These are phyloP conservation scores for Dictyostelium intermedium DNA, from an alignment of 78 protist genomes.

Conservation along the genomic window DNA sequence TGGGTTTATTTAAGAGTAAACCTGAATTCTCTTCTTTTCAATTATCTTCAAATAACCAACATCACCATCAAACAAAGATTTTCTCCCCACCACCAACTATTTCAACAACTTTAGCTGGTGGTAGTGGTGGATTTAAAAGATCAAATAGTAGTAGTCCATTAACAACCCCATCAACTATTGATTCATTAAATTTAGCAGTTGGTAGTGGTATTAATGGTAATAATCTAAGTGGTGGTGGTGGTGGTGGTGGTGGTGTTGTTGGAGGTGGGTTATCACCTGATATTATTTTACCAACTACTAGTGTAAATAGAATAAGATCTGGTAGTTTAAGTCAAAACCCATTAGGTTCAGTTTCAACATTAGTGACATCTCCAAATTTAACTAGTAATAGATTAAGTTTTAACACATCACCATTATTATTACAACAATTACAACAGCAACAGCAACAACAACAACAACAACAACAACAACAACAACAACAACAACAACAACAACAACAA, in stretches of 20 bases:
- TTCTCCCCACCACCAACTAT: neutral
- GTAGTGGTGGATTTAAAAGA: neutral
- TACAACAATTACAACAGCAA: neutral
- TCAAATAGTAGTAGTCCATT: neutral
- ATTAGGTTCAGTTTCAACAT: neutral
- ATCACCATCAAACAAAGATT: neutral
- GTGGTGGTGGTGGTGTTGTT: too few species aligned
- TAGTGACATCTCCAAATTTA: neutral
- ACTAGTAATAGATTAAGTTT: neutral
- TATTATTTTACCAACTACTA: neutral
- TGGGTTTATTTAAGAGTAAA: constrained; percentile 8
- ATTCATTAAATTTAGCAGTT: neutral
- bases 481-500: neutral
- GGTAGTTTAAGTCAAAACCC: neutral
- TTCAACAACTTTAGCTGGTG: neutral
- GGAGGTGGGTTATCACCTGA: constrained; percentile 34
- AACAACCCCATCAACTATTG: neutral
- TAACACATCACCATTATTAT: neutral
- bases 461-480: neutral
- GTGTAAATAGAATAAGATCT: neutral
- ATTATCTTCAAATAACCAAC: neutral
- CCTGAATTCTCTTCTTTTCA: neutral
- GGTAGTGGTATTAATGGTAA: neutral
- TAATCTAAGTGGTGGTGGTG: too few species aligned
- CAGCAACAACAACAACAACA: neutral